Percentiles rank a stretch among this genome's conserved stretches.
Conservation (phyloP, 768 basidiomycete genomes). For the Lactarius sp. region DNA sequence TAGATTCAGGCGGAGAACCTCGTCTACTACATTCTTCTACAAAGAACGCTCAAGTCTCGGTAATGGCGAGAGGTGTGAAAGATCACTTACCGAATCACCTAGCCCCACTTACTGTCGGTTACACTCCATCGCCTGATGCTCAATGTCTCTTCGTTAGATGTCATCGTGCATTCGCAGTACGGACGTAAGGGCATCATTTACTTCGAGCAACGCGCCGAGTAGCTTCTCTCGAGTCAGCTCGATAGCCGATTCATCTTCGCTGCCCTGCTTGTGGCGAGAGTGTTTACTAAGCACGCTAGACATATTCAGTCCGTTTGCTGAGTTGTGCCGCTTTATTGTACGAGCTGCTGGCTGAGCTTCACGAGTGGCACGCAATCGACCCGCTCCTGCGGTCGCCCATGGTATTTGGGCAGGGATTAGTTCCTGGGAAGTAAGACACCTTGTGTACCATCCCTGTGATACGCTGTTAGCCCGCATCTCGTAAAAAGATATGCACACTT, state of each 20-base stretch:
- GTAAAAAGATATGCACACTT: conserved; percentile 24
- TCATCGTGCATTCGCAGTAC: conserved; percentile 76
- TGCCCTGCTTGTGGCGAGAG: conserved; percentile 5
- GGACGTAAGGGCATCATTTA: conserved; percentile 65
- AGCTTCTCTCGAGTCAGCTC: conserved; percentile 65
- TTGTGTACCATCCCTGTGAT: conserved; percentile 74
- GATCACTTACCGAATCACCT: conserved; percentile 53
- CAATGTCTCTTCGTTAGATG: conserved; percentile 55
- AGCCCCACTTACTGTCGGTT: conserved; percentile 65
- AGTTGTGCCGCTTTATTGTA: conserved; percentile 8
- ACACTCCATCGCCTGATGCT: conserved; percentile 60
- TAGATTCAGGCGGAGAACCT: conserved; percentile 32
- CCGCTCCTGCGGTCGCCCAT: conserved; percentile 83
- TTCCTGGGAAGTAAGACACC: conserved; percentile 79
- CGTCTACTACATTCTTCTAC: conserved; percentile 38
- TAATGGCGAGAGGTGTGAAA: background rate
- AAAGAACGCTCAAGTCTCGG: background rate
- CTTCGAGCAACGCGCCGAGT: conserved; percentile 63
- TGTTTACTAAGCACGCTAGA: background rate
- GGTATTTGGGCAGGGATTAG: conserved; percentile 83
- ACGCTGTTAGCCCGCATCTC: background rate
- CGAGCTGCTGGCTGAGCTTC: conserved; percentile 22
- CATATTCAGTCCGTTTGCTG: conserved; percentile 11
- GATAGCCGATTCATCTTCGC: conserved; percentile 28
- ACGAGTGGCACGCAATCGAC: conserved; percentile 48